Evolutionary conservation across 164 flowering plant genomes (phyloP), one percentile per base, ranked within the genome.

Genomic region (Aristolochia californica): DNA sequence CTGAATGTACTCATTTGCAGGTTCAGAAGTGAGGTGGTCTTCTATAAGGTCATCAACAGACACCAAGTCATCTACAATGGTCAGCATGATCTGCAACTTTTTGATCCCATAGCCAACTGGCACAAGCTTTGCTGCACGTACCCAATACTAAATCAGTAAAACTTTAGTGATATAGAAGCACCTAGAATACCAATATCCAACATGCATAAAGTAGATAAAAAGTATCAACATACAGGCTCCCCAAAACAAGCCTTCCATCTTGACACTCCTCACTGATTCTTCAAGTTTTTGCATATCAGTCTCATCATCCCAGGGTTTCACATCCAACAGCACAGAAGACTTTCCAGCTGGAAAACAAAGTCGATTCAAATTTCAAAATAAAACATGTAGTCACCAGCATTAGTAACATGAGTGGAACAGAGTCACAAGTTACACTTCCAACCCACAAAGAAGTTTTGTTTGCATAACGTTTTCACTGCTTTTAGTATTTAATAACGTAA

Each of bases 221-320:
- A 16, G 7, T 34, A 38, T 11, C 27, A 57, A 50, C 57, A 10
- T 58, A 64, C 67, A 64, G 13, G 58, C 67, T 53, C 70, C 70
- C 70, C 70, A 67, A 13, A 70, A 13, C 60, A 85, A 68, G 8
- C 96, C 96, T 60, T 83, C 87, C 82, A 75, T 68, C 49, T 82
- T 67, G 47, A 83, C 70, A 49, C 81, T 70, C 55, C 96, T 72
- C 8, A 88, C 96, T 17, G 84, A 78, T 64, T 88, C 93, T 68
- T 88, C 96, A 14, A 85, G 91, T 70, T 79, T 79, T 50, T 80
- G 62, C 96, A 88, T 88, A 80, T 88, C 93, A 13, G 96, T 88
- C 70, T 88, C 93, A 63, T 88, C 96, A 62, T 88, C 96, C 96
- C 96, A 85, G 27, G 96, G 96, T 69, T 88, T 88, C 55, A 88